Conservation (phyloP, 2,329 filamentous ascomycete genomes). For the Fusarium pininemorale region DNA sequence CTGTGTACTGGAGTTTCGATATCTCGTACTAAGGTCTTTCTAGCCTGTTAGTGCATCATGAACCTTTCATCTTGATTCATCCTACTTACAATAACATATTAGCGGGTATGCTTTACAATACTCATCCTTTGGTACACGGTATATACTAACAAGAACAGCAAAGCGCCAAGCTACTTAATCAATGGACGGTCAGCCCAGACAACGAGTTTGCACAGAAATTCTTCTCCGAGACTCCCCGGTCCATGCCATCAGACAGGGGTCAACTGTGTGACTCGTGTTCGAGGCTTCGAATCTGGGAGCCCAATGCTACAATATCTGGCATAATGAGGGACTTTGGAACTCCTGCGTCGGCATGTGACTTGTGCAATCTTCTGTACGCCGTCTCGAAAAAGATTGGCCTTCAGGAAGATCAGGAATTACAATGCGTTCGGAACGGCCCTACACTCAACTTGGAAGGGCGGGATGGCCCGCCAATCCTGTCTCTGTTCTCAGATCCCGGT, state of each 20-base stretch:
- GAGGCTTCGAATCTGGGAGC: not conserved
- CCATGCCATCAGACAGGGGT: fast-evolving
- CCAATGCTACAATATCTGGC: not conserved
- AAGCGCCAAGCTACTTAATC: not conserved
- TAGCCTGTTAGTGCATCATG: not conserved
- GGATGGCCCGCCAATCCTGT: not conserved
- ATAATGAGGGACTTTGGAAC: not conserved
- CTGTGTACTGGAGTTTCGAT: fast-evolving
- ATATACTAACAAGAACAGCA: not conserved
- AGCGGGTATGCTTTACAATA: not conserved
- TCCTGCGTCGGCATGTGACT: not conserved
- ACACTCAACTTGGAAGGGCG: not conserved
- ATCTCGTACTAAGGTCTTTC: not conserved
- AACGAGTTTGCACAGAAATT: not conserved
- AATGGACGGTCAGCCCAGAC: not conserved
- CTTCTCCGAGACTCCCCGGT: not conserved
- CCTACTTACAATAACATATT: not conserved
- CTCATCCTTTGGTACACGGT: not conserved
- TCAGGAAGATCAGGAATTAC: not conserved
- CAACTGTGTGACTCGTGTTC: not conserved
- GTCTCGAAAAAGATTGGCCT: not conserved
- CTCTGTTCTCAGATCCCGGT: not conserved
- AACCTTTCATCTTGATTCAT: not conserved
- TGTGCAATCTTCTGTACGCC: not conserved
- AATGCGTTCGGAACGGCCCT: not conserved